Conservation (phyloP, 257 asterid genomes). For the Fraxinus cuspidata region DNA sequence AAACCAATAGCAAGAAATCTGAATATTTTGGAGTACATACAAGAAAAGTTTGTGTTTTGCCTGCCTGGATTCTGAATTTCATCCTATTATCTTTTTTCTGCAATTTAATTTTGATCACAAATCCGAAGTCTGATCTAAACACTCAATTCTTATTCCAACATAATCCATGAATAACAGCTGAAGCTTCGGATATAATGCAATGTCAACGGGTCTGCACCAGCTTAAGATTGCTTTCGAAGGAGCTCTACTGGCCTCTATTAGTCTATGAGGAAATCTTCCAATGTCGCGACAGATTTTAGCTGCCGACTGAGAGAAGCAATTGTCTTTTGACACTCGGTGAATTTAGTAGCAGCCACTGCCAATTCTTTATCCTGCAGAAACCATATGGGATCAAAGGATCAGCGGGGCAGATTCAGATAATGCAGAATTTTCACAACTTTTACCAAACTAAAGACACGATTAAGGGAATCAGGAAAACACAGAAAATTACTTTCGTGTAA, state of each 20-base stretch:
- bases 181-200: neutral
- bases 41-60: neutral
- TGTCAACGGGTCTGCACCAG: neutral
- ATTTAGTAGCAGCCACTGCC: constrained; percentile 46
- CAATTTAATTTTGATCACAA: neutral
- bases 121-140: neutral
- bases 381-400: neutral
- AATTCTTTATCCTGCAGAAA: constrained; percentile 42
- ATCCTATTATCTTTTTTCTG: neutral
- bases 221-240: neutral
- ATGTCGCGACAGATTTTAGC: constrained; percentile 38
- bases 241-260: constrained; percentile 11
- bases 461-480: too few relatives aligned
- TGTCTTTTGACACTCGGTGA: constrained; percentile 52
- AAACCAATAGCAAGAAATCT: neutral
- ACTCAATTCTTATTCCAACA: neutral
- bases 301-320: constrained; percentile 49
- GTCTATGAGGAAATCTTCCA: constrained; percentile 42
- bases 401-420: neutral
- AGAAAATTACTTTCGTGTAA: too few relatives aligned
- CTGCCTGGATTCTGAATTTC: neutral
- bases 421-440: neutral
- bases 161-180: neutral
- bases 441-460: neutral
- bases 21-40: neutral